These are phyloP conservation scores for Diddensiella transvaalensis DNA, from an alignment of 805 yeast genomes.

Conservation along the genomic window DNA sequence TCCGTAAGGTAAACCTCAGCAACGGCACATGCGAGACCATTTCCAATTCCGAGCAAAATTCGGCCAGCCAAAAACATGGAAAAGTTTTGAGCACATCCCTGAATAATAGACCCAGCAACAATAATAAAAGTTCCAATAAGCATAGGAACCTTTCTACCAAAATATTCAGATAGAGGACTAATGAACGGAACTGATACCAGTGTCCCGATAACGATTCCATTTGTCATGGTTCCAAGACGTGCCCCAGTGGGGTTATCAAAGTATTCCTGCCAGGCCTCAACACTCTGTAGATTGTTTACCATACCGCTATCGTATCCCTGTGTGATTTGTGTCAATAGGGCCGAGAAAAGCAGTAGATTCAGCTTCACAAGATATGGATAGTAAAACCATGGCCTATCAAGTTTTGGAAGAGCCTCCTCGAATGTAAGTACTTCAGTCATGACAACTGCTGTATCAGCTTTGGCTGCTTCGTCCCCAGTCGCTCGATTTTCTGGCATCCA, in stretches of 20 bases:
- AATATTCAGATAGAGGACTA: constrained; percentile 47
- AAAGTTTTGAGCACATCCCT: constrained; percentile 40
- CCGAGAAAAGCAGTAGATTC: constrained; percentile 5
- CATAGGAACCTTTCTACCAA: constrained; percentile 62
- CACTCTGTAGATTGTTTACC: constrained; percentile 18
- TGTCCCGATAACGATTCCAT: constrained; percentile 47
- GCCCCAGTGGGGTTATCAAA: constrained; percentile 9
- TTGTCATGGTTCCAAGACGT: constrained; percentile 12
- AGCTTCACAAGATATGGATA: constrained; percentile 9
- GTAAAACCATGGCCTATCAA: constrained; percentile 6
- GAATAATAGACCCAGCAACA: constrained; percentile 55
- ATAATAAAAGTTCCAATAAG: constrained; percentile 52
- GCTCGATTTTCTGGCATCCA: too few species aligned
- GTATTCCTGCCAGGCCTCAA: constrained; percentile 17
- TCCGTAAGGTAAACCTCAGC: constrained; percentile 31
- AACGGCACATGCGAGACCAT: constrained; percentile 68
- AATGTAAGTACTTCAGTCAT: too few species aligned
- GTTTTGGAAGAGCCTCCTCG: constrained; percentile 1
- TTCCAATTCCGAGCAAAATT: constrained; percentile 66
- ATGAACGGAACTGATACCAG: constrained; percentile 64
- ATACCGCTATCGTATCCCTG: constrained; percentile 9
- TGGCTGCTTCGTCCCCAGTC: too few species aligned
- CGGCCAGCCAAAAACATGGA: constrained; percentile 68
- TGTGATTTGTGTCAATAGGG: constrained; percentile 10
- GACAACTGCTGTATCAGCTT: too few species aligned